Percentiles rank a stretch among this genome's conserved stretches.
Conservation (phyloP, 2,329 filamentous ascomycete genomes). For the Aspergillus caelatus region DNA sequence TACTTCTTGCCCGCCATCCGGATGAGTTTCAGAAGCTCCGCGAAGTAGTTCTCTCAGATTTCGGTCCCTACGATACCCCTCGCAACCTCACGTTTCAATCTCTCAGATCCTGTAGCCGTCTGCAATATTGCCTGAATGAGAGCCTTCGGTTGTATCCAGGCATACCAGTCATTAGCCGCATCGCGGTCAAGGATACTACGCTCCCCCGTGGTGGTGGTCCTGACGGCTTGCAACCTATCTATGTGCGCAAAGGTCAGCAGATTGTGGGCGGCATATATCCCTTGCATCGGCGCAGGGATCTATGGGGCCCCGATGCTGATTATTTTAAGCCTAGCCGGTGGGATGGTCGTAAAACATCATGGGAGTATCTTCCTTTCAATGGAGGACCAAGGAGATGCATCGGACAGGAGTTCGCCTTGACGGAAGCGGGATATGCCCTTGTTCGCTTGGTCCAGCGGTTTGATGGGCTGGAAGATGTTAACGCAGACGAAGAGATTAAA, state of each 20-base stretch:
- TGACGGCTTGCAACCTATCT: constrained; percentile 43
- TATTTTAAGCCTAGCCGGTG: constrained; percentile 50
- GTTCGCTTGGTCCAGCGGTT: constrained; percentile 35
- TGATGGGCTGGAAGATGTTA: no score
- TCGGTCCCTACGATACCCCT: not conserved
- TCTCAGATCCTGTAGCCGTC: not conserved
- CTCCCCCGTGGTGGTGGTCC: constrained; percentile 64
- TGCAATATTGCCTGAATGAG: constrained; percentile 1
- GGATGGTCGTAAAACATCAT: constrained; percentile 49
- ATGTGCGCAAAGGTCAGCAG: constrained; percentile 48
- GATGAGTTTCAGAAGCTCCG: constrained; percentile 2
- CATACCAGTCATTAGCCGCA: constrained; percentile 75
- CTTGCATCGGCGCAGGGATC: constrained; percentile 43
- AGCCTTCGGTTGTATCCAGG: constrained; percentile 70
- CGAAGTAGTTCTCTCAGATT: not conserved
- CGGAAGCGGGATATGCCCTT: constrained; percentile 54
- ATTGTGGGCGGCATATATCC: constrained; percentile 50
- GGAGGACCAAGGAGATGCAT: constrained; percentile 55
- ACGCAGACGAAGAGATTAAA: no score
- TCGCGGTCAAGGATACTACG: constrained; percentile 68
- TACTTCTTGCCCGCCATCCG: not conserved
- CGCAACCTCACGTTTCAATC: not conserved
- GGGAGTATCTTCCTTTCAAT: constrained; percentile 54
- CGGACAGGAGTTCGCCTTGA: constrained; percentile 60
- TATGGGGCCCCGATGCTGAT: constrained; percentile 43